Evolutionary conservation across 176 grass and related monocot genomes (phyloP).

Genomic region (Oryza nivara): DNA sequence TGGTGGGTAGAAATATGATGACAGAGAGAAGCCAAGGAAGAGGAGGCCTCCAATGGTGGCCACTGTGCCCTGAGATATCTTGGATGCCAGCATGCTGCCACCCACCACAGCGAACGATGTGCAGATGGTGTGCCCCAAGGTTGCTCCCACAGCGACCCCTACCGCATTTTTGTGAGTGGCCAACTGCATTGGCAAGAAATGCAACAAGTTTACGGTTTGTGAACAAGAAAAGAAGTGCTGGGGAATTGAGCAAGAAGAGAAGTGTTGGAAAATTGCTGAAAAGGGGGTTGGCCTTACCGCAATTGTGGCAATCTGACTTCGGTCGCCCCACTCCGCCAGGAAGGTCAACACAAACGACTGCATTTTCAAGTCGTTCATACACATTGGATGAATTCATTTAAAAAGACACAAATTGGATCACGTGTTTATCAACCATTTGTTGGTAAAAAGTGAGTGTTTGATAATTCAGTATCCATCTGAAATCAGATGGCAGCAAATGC

Average conservation of each 20-base stretch:
- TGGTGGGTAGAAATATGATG: conserved; percentile 94
- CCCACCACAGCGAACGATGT: conserved; percentile 90
- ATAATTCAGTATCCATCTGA: neutral
- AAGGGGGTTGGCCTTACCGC: conserved; percentile 52
- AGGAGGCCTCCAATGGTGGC: conserved; percentile 86
- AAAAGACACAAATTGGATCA: neutral
- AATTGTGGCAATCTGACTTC: conserved; percentile 96
- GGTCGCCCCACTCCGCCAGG: conserved; percentile 96
- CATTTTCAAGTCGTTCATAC: conserved; percentile 27
- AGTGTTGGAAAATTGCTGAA: neutral
- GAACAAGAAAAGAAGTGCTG: neutral
- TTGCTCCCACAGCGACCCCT: conserved; percentile 79
- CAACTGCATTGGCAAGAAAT: conserved; percentile 49
- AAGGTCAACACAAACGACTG: conserved; percentile 99
- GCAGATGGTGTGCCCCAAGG: conserved; percentile 87
- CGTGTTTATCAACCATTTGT: neutral
- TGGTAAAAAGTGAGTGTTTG: neutral
- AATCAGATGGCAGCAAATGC: neutral
- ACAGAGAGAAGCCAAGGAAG: conserved; percentile 88
- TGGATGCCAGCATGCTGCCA: conserved; percentile 92
- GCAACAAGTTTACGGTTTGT: neutral
- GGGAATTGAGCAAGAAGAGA: neutral
- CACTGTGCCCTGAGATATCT: conserved; percentile 87
- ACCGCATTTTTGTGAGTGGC: conserved; percentile 95
- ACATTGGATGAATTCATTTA: neutral